Evolutionary conservation across 345 rosid species (phyloP), one percentile per base, ranked within the genome.

Genomic region (Eucalyptus shirleyi): DNA sequence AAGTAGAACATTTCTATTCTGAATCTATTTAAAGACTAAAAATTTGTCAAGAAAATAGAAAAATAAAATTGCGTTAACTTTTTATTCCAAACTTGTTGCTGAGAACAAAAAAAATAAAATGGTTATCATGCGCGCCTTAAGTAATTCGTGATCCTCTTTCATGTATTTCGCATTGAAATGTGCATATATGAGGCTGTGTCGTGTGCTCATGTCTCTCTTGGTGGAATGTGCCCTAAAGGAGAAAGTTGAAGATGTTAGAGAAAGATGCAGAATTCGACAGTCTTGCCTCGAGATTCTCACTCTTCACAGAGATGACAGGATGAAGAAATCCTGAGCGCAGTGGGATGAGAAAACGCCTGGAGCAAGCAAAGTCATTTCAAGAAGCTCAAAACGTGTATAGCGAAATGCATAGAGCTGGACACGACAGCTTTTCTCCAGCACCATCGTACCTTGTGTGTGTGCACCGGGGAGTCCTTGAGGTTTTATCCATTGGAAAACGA

Each of bases 111-210:
- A 50, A 8, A 53, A 21, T 3, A 53, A 53, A 53, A 19, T 53
- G 1, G 0, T 8, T 53, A 53, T 21, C 26, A 53, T 21, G 59
- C 0, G 3, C 0, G 9, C 4, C 80, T 18, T 34, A 69, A 34
- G 24, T 34, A 18, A 69, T 32, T 18, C 2, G 2, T 37, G 26
- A 37, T 72, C 44, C 2, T 34, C 44, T 34, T 34, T 72, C 82
- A 18, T 69, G 13, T 8, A 3, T 32, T 69, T 34, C 4, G 6
- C 34, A 69, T 37, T 69, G 6, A 18, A 69, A 69, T 32, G 42
- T 69, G 81, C 81, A 69, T 34, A 18, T 69, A 32, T 4, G 42
- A 17, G 24, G 81, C 0, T 18, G 6, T 9, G 19, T 10, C 4
- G 42, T 8, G 24, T 17, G 81, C 81, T 67, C 21, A 17, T 69